phyloP scores from a whole-genome alignment of 2,329 filamentous ascomycete genomes.

The Colletotrichum orbiculare region DNA sequence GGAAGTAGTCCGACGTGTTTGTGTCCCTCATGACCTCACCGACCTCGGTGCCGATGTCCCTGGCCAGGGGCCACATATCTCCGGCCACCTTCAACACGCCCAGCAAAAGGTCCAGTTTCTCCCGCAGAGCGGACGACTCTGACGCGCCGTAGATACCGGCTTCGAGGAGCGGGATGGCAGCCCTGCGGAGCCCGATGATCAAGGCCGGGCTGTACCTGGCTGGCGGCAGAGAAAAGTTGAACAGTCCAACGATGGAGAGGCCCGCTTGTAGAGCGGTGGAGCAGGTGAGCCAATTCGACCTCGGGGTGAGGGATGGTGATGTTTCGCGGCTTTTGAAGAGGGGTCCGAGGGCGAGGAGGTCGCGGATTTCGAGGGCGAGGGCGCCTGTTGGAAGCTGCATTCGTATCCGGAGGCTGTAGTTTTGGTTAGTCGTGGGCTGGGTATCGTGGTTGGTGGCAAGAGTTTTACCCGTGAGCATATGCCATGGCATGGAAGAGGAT shows the following conservation, averaged over 20 bases:
- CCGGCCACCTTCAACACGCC: constrained; percentile 46
- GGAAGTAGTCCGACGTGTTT: background rate
- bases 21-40: constrained; percentile 21
- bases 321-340: constrained; percentile 23
- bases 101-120: constrained; percentile 45
- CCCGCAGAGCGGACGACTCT: constrained; percentile 45
- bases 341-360: constrained; percentile 24
- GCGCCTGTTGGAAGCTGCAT: constrained; percentile 42
- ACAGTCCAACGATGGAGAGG: constrained; percentile 45
- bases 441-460: constrained; percentile 29
- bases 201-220: constrained; percentile 43
- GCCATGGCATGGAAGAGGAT: constrained; percentile 50
- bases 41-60: constrained; percentile 36
- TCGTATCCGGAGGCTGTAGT: constrained; percentile 22
- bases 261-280: constrained; percentile 44
- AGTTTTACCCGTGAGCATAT: constrained; percentile 47
- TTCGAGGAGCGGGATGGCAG: constrained; percentile 46
- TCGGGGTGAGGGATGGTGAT: background rate
- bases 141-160: constrained; percentile 47
- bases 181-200: constrained; percentile 40
- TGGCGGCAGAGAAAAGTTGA: constrained; percentile 44
- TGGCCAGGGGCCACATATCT: constrained; percentile 48
- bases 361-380: constrained; percentile 17
- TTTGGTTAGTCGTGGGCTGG: background rate
- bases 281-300: constrained; percentile 23